phyloP scores from a whole-genome alignment of 2,329 filamentous ascomycete genomes.

The Domatiomyces globalis region DNA sequence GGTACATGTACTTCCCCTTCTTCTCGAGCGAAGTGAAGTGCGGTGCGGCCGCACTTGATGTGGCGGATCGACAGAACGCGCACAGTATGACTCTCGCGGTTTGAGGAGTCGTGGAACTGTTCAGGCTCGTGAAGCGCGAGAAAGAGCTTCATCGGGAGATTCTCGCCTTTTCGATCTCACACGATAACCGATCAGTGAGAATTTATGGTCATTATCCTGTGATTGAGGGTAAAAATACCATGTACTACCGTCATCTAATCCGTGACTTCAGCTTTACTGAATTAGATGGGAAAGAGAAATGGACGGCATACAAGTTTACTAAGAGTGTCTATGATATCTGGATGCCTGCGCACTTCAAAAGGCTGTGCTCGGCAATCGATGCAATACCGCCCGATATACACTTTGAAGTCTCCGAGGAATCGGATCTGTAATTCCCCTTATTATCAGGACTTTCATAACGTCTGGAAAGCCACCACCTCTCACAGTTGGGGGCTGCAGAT shows the following conservation, averaged over 20 bases:
- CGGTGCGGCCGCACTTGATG: constrained; percentile 16
- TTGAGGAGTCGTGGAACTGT: constrained; percentile 28
- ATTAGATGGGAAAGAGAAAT: constrained; percentile 24
- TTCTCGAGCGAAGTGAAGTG: constrained; percentile 19
- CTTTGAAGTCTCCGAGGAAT: constrained; percentile 1
- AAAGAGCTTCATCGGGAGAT: constrained; percentile 19
- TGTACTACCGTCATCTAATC: constrained; percentile 29
- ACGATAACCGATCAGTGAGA: constrained; percentile 22
- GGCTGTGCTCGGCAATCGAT: constrained; percentile 27
- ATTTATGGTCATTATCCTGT: constrained; percentile 33
- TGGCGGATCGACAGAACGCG: constrained; percentile 21
- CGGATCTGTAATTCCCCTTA: background rate
- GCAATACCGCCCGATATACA: constrained; percentile 4
- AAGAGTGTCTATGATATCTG: constrained; percentile 26
- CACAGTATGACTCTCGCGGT: constrained; percentile 24
- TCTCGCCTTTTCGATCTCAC: constrained; percentile 30
- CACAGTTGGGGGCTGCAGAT: no score
- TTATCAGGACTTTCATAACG: background rate
- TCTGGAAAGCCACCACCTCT: background rate
- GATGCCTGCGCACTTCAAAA: constrained; percentile 25
- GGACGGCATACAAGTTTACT: constrained; percentile 26
- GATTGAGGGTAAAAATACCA: constrained; percentile 21
- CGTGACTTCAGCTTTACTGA: constrained; percentile 23
- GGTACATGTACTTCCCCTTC: constrained; percentile 19
- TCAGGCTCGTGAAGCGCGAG: constrained; percentile 24